phyloP scores from a whole-genome alignment of 1,284 basidiomycete species.

The Mycosarcoma mackinlayi region DNA sequence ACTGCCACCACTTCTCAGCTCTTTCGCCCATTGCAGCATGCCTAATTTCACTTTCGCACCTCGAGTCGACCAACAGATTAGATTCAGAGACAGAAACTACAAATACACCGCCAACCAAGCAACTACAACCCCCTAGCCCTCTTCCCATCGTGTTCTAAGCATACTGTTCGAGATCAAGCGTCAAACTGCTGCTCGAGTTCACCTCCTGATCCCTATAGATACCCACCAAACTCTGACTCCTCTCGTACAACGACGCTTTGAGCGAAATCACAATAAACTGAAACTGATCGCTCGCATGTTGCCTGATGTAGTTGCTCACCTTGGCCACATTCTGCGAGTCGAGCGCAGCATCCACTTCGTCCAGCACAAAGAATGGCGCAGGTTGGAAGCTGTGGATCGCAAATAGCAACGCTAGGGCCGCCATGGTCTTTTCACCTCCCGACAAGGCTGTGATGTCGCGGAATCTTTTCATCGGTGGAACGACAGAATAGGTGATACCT shows the following conservation, averaged over 20 bases:
- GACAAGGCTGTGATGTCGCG: slow-evolving; percentile 98
- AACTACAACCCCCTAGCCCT: background rate
- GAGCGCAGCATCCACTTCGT: slow-evolving; percentile 96
- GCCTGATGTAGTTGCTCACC: slow-evolving; percentile 65
- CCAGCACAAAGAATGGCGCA: slow-evolving; percentile 97
- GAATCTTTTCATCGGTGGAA: slow-evolving; percentile 97
- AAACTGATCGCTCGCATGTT: slow-evolving; percentile 74
- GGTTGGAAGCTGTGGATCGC: slow-evolving; percentile 94
- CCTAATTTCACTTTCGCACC: too few species aligned
- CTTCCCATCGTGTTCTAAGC: slow-evolving; percentile 16
- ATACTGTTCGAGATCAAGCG: slow-evolving; percentile 78
- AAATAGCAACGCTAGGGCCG: slow-evolving; percentile 92
- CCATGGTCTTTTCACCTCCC: slow-evolving; percentile 98
- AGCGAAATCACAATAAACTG: slow-evolving; percentile 98
- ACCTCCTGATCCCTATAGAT: slow-evolving; percentile 93
- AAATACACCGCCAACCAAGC: background rate
- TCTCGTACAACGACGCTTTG: slow-evolving; percentile 82
- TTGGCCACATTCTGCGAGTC: slow-evolving; percentile 66
- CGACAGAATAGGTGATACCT: slow-evolving; percentile 97
- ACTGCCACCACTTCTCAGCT: background rate
- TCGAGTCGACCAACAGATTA: background rate
- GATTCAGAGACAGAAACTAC: background rate
- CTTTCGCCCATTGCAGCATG: background rate
- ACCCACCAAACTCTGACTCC: slow-evolving; percentile 88
- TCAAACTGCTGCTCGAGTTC: slow-evolving; percentile 87